Percentiles rank a stretch among this genome's conserved stretches.
Evolutionary conservation across 352 stramenopile species (phyloP).

Genomic region (Globisporangium radiosum): DNA sequence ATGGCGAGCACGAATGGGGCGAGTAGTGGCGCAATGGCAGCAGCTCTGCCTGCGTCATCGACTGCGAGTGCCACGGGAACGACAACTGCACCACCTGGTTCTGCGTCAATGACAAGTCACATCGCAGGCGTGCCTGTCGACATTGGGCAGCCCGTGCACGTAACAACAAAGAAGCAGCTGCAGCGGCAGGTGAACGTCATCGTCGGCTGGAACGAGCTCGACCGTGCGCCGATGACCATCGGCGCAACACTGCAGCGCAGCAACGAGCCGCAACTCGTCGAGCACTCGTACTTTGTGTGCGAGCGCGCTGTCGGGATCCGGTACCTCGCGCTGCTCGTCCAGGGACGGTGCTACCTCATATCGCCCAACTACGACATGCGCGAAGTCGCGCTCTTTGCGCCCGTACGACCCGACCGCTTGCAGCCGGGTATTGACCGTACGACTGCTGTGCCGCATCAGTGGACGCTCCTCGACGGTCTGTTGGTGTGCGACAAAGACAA

Average conservation of each 20-base stretch:
- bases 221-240: conserved; percentile 69
- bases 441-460: conserved; percentile 72
- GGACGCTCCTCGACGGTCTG: conserved; percentile 82
- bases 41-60: background rate
- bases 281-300: conserved; percentile 84
- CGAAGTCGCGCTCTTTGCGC: conserved; percentile 70
- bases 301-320: conserved; percentile 72
- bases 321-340: conserved; percentile 70
- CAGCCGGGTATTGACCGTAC: conserved; percentile 70
- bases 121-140: conserved; percentile 58
- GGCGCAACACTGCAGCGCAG: conserved; percentile 59
- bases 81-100: conserved; percentile 1
- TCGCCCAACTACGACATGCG: conserved; percentile 81
- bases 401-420: conserved; percentile 66
- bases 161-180: conserved; percentile 72
- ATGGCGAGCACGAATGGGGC: background rate
- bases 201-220: conserved; percentile 70
- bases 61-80: background rate
- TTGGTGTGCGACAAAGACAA: conserved; percentile 80
- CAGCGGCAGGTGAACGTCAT: conserved; percentile 81
- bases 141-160: conserved; percentile 53
- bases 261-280: conserved; percentile 69
- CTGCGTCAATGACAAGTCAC: conserved; percentile 10
- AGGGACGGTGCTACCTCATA: conserved; percentile 78
- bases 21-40: background rate